These are phyloP conservation scores for Podospora appendiculata DNA, from an alignment of 495 filamentous ascomycete species.

Conservation along the genomic window DNA sequence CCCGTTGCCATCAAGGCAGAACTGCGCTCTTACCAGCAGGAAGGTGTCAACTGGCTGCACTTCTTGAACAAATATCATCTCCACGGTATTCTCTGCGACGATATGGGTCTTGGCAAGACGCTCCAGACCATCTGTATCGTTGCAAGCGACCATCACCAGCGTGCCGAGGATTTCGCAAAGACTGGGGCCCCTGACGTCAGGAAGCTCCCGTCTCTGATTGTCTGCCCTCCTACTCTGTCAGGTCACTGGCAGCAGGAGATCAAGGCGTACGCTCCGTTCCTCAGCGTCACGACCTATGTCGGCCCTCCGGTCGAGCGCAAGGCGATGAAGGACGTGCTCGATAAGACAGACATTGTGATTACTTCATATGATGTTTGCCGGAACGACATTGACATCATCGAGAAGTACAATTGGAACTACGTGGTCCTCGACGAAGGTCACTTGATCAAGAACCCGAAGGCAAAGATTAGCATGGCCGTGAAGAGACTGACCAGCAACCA, in stretches of 20 bases:
- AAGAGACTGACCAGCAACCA: conserved; percentile 86
- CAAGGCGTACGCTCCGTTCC: conserved; percentile 87
- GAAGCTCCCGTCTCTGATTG: conserved; percentile 81
- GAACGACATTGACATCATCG: conserved; percentile 83
- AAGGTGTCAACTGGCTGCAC: conserved; percentile 97
- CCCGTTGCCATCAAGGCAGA: conserved; percentile 96
- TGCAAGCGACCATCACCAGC: conserved; percentile 90
- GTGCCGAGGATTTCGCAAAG: conserved; percentile 79
- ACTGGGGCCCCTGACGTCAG: conserved; percentile 69
- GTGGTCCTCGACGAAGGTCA: conserved; percentile 96
- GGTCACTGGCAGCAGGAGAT: conserved; percentile 99
- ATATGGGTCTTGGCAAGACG: conserved; percentile 98
- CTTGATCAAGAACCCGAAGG: conserved; percentile 95
- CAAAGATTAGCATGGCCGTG: conserved; percentile 85
- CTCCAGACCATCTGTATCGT: conserved; percentile 97
- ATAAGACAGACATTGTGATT: conserved; percentile 80
- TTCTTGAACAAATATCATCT: conserved; percentile 98
- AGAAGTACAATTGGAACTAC: conserved; percentile 88
- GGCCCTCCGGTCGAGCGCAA: conserved; percentile 75
- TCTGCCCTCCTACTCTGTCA: conserved; percentile 94
- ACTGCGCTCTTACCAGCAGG: conserved; percentile 92
- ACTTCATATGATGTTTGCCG: conserved; percentile 97
- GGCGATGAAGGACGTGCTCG: conserved; percentile 56
- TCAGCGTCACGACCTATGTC: conserved; percentile 80
- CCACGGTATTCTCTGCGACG: conserved; percentile 96